A percentile compares a stretch with the other conserved stretches of the same genome.
phyloP scores from a whole-genome alignment of 2,329 filamentous ascomycete genomes.

The Helminthosporium solani region DNA sequence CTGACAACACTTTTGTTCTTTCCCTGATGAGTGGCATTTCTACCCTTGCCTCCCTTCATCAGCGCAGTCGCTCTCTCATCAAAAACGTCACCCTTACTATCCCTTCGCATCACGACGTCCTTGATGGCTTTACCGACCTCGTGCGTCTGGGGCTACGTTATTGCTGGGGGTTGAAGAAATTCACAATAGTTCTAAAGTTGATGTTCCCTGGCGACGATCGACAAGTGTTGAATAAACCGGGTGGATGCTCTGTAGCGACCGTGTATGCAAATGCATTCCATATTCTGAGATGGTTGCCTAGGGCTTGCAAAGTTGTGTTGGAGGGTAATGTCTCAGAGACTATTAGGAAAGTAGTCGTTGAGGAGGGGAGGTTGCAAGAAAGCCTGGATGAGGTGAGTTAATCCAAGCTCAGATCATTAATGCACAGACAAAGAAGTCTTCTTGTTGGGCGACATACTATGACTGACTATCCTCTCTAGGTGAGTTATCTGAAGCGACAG shows the following conservation, averaged over 20 bases:
- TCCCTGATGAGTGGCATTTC: conserved; percentile 40
- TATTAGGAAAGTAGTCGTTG: conserved; percentile 45
- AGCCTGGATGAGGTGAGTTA: conserved; percentile 44
- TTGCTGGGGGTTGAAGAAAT: conserved; percentile 47
- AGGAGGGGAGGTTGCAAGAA: conserved; percentile 44
- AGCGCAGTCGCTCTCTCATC: conserved; percentile 47
- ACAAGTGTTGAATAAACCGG: neutral
- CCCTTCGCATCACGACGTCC: conserved; percentile 48
- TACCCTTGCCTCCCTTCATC: conserved; percentile 44
- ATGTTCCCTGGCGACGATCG: conserved; percentile 30
- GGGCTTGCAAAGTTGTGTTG: conserved; percentile 44
- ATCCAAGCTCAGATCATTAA: neutral
- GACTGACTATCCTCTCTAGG: conserved; percentile 18
- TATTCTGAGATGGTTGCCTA: conserved; percentile 49
- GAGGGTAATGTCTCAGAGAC: conserved; percentile 43
- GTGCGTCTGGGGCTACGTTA: conserved; percentile 49
- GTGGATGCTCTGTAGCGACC: conserved; percentile 37
- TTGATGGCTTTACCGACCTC: conserved; percentile 49
- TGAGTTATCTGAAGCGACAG: conserved; percentile 37
- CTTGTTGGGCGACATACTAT: neutral
- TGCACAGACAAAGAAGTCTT: too few species aligned
- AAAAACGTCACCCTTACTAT: conserved; percentile 48
- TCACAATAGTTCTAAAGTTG: conserved; percentile 43
- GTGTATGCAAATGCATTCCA: conserved; percentile 52
- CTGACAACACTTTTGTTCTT: conserved; percentile 39